phyloP scores from a whole-genome alignment of 768 basidiomycete species.

The Stropharia rugosoannulata region DNA sequence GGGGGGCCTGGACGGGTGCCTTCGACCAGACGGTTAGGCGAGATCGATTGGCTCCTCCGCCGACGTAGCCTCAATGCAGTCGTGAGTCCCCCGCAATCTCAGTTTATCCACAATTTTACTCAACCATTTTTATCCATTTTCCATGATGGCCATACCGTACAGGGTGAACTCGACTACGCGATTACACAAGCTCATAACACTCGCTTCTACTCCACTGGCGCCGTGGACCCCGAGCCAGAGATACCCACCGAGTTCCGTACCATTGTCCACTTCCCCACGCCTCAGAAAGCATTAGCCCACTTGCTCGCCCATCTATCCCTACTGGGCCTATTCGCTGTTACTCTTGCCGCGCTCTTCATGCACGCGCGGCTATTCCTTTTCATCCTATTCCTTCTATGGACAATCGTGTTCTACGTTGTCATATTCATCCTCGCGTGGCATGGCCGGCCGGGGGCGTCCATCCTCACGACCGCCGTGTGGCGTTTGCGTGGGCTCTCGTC shows the following conservation, averaged over 20 bases:
- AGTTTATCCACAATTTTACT: neutral
- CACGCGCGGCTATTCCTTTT: slow-evolving; percentile 56
- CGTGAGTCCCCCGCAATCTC: slow-evolving; percentile 40
- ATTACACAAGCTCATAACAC: slow-evolving; percentile 57
- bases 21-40: slow-evolving; percentile 58
- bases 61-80: slow-evolving; percentile 69
- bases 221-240: slow-evolving; percentile 15
- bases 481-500: slow-evolving; percentile 37
- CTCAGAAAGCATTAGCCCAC: slow-evolving; percentile 36
- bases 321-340: slow-evolving; percentile 55
- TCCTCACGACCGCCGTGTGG: slow-evolving; percentile 48
- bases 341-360: slow-evolving; percentile 58
- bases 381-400: slow-evolving; percentile 65
- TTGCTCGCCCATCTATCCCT: slow-evolving; percentile 56
- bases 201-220: slow-evolving; percentile 37
- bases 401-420: slow-evolving; percentile 51
- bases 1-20: slow-evolving; percentile 22
- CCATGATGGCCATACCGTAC: slow-evolving; percentile 2
- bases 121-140: slow-evolving; percentile 11
- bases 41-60: slow-evolving; percentile 78
- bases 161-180: slow-evolving; percentile 77
- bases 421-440: slow-evolving; percentile 57
- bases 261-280: slow-evolving; percentile 28
- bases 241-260: slow-evolving; percentile 14
- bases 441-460: slow-evolving; percentile 55